Evolutionary conservation across 306 rosid genomes (phyloP).

Genomic region (Citrullus colocynthis): DNA sequence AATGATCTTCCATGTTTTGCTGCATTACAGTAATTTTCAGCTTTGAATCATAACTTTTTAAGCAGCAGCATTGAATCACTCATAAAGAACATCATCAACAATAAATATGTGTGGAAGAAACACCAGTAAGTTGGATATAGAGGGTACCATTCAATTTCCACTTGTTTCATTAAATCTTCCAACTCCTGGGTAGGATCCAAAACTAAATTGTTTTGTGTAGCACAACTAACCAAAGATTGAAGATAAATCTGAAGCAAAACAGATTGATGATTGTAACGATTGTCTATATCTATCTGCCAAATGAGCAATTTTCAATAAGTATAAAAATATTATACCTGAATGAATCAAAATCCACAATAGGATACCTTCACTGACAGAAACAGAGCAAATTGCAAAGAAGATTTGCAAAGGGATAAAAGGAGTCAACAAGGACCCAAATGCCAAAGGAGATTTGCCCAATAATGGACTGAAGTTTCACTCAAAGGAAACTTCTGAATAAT

Average conservation of each 20-base stretch:
- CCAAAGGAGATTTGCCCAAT: slow-evolving; percentile 99
- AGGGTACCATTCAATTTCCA: slow-evolving; percentile 14
- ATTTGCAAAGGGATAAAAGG: slow-evolving; percentile 43
- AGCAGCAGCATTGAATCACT: not conserved
- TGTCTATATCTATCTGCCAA: not conserved
- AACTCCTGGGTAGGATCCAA: slow-evolving; percentile 6
- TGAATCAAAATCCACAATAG: not conserved
- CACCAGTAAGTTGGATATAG: slow-evolving; percentile 7
- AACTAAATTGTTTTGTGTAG: slow-evolving; percentile 3
- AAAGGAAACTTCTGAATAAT: slow-evolving; percentile 26
- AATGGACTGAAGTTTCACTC: slow-evolving; percentile 33
- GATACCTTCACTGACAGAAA: slow-evolving; percentile 27
- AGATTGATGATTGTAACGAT: not conserved
- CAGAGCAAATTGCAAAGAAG: slow-evolving; percentile 52
- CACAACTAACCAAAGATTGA: slow-evolving; percentile 11
- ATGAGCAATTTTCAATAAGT: slow-evolving; percentile 18
- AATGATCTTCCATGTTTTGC: not conserved
- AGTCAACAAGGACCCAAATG: slow-evolving; percentile 54
- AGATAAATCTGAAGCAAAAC: slow-evolving; percentile 16
- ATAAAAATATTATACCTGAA: slow-evolving; percentile 13
- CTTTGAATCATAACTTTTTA: not conserved
- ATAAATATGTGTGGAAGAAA: slow-evolving; percentile 7
- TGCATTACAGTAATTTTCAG: slow-evolving; percentile 1
- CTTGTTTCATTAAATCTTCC: slow-evolving; percentile 29
- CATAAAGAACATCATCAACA: slow-evolving; percentile 2